Conservation (phyloP, 345 rosid genomes). For the Salix udensis region DNA sequence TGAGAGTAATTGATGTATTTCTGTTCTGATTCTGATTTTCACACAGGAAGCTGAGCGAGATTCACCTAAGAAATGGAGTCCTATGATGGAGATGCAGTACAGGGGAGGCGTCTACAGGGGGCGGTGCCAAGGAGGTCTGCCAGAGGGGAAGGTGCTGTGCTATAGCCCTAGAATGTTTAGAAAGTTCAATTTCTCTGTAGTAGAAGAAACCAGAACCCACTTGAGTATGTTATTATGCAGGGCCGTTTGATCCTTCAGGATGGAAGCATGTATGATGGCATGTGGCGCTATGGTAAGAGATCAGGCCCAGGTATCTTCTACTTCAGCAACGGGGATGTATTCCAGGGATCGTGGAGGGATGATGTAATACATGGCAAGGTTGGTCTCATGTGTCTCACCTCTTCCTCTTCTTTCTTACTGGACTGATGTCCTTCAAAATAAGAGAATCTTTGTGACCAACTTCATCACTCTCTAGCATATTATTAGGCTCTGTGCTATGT, state of each 20-base stretch:
- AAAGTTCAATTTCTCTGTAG: constrained; percentile 9
- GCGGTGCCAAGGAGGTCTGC: constrained; percentile 95
- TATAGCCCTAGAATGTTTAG: not conserved
- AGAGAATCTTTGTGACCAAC: not conserved
- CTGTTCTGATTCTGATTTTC: constrained; percentile 11
- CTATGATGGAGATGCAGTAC: constrained; percentile 74
- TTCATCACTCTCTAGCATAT: not conserved
- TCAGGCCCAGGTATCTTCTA: constrained; percentile 86
- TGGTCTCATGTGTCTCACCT: constrained; percentile 3
- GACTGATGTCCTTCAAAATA: not conserved
- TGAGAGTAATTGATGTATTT: not conserved
- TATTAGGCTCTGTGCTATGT: not conserved
- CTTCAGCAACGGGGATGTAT: constrained; percentile 90
- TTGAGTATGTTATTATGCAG: constrained; percentile 34
- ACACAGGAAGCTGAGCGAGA: constrained; percentile 83
- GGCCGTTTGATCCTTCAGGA: constrained; percentile 72
- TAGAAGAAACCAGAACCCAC: constrained; percentile 5
- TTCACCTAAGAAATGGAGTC: constrained; percentile 83
- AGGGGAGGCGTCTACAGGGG: constrained; percentile 86
- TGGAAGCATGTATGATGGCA: constrained; percentile 89
- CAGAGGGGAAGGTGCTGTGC: constrained; percentile 85
- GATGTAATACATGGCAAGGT: constrained; percentile 98
- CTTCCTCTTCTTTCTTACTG: not conserved
- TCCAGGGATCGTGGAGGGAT: constrained; percentile 98
- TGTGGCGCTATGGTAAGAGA: constrained; percentile 91